phyloP scores from a whole-genome alignment of 2,329 filamentous ascomycete species.

The Aspergillus oerlinghausenensis region DNA sequence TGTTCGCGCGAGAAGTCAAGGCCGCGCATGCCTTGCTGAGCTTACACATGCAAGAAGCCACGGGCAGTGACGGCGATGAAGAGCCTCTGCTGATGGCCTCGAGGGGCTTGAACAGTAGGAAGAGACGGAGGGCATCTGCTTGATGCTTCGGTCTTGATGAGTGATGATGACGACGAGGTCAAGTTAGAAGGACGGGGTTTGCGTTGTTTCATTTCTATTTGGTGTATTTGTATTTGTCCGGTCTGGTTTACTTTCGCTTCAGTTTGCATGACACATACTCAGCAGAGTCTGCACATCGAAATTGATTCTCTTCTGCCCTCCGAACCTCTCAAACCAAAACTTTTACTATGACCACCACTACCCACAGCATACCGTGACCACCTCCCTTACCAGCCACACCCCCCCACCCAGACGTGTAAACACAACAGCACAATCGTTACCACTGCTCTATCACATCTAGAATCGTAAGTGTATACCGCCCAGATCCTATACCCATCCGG shows the following conservation, averaged over 20 bases:
- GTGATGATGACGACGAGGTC: not conserved
- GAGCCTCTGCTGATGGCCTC: not conserved
- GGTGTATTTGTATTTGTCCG: not conserved
- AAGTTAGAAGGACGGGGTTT: not conserved
- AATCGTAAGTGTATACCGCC: too few relatives aligned
- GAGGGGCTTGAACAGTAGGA: not conserved
- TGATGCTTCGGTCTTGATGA: not conserved
- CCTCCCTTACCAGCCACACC: too few relatives aligned
- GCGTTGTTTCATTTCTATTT: not conserved
- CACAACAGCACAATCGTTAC: too few relatives aligned
- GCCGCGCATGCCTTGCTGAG: slow-evolving; percentile 36
- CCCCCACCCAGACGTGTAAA: too few relatives aligned
- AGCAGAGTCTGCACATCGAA: not conserved
- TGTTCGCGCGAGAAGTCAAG: slow-evolving; percentile 30
- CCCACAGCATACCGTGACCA: too few relatives aligned
- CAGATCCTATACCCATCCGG: too few relatives aligned
- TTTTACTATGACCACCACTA: too few relatives aligned
- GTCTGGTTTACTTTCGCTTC: not conserved
- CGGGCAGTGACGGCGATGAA: slow-evolving; percentile 13
- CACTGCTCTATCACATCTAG: too few relatives aligned
- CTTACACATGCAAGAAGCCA: slow-evolving; percentile 30
- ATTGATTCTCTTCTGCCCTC: not conserved
- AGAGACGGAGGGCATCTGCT: slow-evolving; percentile 16
- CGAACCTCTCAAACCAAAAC: too few relatives aligned
- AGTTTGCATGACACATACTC: not conserved